phyloP scores from a whole-genome alignment of 495 filamentous ascomycete species.

The Penicillium alfredii region DNA sequence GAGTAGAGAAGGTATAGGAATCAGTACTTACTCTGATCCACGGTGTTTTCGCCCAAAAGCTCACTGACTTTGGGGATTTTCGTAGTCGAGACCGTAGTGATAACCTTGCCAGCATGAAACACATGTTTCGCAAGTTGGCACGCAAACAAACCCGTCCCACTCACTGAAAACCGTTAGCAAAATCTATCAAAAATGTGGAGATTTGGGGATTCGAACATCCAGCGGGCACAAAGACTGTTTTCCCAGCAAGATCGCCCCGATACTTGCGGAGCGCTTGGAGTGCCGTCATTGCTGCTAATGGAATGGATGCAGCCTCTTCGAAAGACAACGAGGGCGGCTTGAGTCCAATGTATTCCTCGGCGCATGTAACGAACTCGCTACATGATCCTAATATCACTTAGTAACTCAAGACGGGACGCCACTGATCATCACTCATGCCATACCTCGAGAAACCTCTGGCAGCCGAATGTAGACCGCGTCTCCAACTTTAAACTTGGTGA shows the following conservation, averaged over 20 bases:
- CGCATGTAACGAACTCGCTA: conserved; percentile 36
- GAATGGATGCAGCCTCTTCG: conserved; percentile 35
- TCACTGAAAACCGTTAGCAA: conserved; percentile 26
- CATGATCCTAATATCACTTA: conserved; percentile 20
- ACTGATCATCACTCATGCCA: no score
- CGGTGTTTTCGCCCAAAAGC: conserved; percentile 28
- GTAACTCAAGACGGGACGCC: no score
- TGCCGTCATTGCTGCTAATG: conserved; percentile 33
- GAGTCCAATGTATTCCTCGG: conserved; percentile 23
- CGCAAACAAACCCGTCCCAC: conserved; percentile 42
- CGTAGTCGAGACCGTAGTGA: conserved; percentile 46
- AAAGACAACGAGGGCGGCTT: conserved; percentile 33
- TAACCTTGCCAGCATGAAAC: conserved; percentile 41
- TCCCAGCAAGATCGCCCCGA: conserved; percentile 36
- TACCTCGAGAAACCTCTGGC: conserved; percentile 17
- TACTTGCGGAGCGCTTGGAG: conserved; percentile 36
- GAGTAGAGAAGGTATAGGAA: no score
- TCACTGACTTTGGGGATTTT: conserved; percentile 41
- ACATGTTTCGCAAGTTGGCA: conserved; percentile 48
- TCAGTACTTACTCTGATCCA: conserved; percentile 28
- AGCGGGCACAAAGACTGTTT: conserved; percentile 48
- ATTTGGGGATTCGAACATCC: conserved; percentile 18
- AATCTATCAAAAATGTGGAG: background rate
- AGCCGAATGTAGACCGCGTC: conserved; percentile 42
- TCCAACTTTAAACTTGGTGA: conserved; percentile 37